Percentiles rank a stretch among this genome's conserved stretches.
These are phyloP conservation scores for Magnusiomyces starmeri DNA, from an alignment of 1,139 yeast genomes.

Conservation along the genomic window DNA sequence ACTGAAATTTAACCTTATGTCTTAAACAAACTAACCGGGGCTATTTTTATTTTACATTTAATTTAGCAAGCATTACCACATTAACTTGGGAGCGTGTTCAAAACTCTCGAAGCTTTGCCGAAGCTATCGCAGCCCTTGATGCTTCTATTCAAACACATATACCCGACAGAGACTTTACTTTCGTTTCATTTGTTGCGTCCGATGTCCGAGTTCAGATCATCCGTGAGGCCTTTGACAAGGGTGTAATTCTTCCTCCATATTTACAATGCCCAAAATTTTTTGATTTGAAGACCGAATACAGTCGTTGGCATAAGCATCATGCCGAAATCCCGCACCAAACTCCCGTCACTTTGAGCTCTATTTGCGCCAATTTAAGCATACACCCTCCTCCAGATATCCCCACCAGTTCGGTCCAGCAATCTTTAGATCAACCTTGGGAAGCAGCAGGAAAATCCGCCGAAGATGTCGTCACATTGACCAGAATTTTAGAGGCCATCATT, in stretches of 20 bases:
- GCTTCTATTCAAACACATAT: slow-evolving; percentile 41
- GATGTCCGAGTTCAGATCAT: slow-evolving; percentile 70
- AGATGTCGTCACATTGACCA: slow-evolving; percentile 38
- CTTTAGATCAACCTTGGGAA: slow-evolving; percentile 6
- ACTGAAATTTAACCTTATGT: background rate
- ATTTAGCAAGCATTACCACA: slow-evolving; percentile 31
- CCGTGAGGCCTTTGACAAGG: slow-evolving; percentile 74
- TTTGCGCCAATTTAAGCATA: slow-evolving; percentile 55
- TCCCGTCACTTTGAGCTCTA: slow-evolving; percentile 43
- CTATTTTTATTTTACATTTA: background rate
- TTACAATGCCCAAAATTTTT: slow-evolving; percentile 70
- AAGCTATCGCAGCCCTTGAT: slow-evolving; percentile 53
- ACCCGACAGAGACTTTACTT: slow-evolving; percentile 48
- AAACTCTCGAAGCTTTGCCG: slow-evolving; percentile 44
- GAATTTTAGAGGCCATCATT: slow-evolving; percentile 45
- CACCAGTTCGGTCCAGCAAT: background rate
- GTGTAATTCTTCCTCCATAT: slow-evolving; percentile 63
- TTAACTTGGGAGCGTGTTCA: slow-evolving; percentile 61
- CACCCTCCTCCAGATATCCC: slow-evolving; percentile 25
- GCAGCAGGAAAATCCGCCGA: slow-evolving; percentile 25
- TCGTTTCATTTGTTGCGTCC: slow-evolving; percentile 62
- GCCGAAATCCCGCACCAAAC: slow-evolving; percentile 54
- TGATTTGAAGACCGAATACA: slow-evolving; percentile 67
- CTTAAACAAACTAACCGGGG: no score
- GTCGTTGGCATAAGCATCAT: slow-evolving; percentile 61